phyloP scores from a whole-genome alignment of 2,329 filamentous ascomycete genomes.

The Aspergillus piperis region DNA sequence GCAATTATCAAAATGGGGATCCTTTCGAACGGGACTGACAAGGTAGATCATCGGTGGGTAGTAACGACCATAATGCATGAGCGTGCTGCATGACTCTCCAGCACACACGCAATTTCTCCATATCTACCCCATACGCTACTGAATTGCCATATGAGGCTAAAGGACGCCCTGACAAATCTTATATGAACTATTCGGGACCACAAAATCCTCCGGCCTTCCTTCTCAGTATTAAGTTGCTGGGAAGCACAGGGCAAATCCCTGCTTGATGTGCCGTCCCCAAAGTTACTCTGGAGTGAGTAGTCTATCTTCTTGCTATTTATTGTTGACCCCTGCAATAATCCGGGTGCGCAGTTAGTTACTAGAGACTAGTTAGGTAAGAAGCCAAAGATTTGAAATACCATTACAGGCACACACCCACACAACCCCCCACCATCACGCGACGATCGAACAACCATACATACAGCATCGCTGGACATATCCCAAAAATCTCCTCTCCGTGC shows the following conservation, averaged over 20 bases:
- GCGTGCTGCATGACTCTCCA: not conserved
- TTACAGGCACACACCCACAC: not conserved
- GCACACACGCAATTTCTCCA: not conserved
- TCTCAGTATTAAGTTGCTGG: not conserved
- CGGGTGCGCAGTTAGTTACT: not conserved
- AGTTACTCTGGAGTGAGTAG: too few relatives aligned
- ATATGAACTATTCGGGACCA: not conserved
- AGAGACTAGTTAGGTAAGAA: not conserved
- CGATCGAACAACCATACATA: not conserved
- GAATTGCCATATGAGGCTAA: conserved; percentile 1
- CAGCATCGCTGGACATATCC: not conserved
- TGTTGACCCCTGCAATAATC: too few relatives aligned
- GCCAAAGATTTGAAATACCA: not conserved
- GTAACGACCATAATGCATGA: not conserved
- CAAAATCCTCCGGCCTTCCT: not conserved
- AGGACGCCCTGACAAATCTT: conserved; percentile 5
- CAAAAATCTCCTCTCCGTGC: not conserved
- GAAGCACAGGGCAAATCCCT: not conserved
- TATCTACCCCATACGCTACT: conserved; percentile 9
- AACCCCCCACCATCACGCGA: not conserved
- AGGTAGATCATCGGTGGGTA: conserved; percentile 4
- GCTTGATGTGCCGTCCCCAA: not conserved
- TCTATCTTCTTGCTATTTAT: too few relatives aligned
- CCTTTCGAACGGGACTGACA: not conserved
- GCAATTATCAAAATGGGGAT: not conserved